Conservation (phyloP, 257 asterid species). For the Gentiana straminea region DNA sequence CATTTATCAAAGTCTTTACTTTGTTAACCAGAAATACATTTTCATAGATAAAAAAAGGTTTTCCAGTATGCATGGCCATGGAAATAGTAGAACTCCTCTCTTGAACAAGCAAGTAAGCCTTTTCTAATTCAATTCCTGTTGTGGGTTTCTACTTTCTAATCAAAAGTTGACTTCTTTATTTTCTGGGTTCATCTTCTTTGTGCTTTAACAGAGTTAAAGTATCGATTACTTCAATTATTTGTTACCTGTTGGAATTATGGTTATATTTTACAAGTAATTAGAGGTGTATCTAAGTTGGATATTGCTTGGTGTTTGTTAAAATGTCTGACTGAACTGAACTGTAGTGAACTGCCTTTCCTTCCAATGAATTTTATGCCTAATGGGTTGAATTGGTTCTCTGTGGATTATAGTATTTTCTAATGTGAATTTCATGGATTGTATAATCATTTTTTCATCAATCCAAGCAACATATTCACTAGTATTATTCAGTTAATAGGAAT, state of each 20-base stretch:
- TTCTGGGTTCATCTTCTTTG: not conserved
- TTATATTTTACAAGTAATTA: not conserved
- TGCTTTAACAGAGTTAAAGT: not conserved
- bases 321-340: too few relatives aligned
- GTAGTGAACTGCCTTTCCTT: too few relatives aligned
- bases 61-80: slow-evolving; percentile 37
- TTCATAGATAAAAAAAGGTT: slow-evolving; percentile 6
- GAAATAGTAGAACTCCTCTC: slow-evolving; percentile 41
- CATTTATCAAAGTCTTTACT: too few relatives aligned
- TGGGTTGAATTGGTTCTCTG: too few relatives aligned
- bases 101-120: slow-evolving; percentile 37
- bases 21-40: not conserved
- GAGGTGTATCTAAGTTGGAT: not conserved
- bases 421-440: too few relatives aligned
- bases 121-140: not conserved
- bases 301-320: too few relatives aligned
- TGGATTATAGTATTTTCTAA: too few relatives aligned
- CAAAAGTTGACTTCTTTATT: not conserved
- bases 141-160: not conserved
- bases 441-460: too few relatives aligned
- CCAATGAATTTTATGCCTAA: too few relatives aligned
- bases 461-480: too few relatives aligned
- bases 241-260: not conserved
- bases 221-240: not conserved
- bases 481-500: too few relatives aligned